These are phyloP conservation scores for Arthrobotrys iridis DNA, from an alignment of 2,329 filamentous ascomycete genomes.

Conservation along the genomic window DNA sequence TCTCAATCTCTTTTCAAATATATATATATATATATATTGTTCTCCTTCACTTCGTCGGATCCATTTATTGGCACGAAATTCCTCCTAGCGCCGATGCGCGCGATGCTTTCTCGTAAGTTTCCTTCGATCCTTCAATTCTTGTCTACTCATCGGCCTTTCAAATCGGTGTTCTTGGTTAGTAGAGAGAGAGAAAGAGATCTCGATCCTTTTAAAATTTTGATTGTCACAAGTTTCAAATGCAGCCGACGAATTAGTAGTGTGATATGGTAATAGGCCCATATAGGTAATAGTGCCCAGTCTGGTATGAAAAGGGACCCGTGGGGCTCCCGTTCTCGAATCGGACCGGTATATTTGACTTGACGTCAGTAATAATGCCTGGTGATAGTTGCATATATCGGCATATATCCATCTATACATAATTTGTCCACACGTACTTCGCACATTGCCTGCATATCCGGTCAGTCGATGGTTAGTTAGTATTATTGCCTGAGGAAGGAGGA, in stretches of 20 bases:
- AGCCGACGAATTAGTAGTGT: background rate
- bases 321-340: background rate
- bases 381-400: background rate
- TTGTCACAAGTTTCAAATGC: background rate
- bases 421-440: background rate
- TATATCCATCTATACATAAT: background rate
- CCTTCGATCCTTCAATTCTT: too few relatives aligned
- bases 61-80: background rate
- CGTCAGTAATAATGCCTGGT: slow-evolving; percentile 20
- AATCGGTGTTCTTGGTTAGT: too few relatives aligned
- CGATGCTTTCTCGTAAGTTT: too few relatives aligned
- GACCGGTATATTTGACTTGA: slow-evolving; percentile 22
- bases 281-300: too few relatives aligned
- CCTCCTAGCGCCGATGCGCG: too few relatives aligned
- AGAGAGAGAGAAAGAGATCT: too few relatives aligned
- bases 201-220: background rate
- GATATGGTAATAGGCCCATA: background rate
- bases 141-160: too few relatives aligned
- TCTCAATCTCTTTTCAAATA: background rate
- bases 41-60: background rate
- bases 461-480: background rate
- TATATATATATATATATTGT: too few relatives aligned
- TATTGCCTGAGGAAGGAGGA: background rate
- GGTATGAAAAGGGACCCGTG: background rate
- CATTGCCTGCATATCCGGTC: background rate